Percentiles rank a stretch among this genome's conserved stretches.
Conservation (phyloP, 2,329 filamentous ascomycete species). For the Nakataea oryzae region DNA sequence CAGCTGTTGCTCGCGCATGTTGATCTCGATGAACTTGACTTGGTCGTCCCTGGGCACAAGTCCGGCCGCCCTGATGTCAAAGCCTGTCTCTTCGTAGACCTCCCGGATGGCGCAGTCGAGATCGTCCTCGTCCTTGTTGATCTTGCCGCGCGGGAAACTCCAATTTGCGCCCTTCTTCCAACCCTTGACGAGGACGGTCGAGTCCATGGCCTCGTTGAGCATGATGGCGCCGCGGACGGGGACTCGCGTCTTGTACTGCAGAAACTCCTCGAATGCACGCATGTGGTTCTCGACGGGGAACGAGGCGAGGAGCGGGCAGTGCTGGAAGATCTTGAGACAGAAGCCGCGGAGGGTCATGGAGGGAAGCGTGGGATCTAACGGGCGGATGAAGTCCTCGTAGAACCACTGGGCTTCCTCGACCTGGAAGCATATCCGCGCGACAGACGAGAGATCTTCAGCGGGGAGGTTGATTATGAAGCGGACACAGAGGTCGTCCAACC, state of each 20-base stretch:
- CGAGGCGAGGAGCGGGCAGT: conserved; percentile 77
- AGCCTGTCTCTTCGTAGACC: conserved; percentile 93
- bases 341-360: conserved; percentile 79
- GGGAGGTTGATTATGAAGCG: conserved; percentile 98
- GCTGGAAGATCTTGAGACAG: conserved; percentile 82
- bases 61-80: conserved; percentile 66
- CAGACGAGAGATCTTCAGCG: conserved; percentile 76
- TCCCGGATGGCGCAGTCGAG: conserved; percentile 89
- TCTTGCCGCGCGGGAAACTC: conserved; percentile 96
- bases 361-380: conserved; percentile 73
- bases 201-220: conserved; percentile 89
- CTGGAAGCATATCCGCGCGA: conserved; percentile 94
- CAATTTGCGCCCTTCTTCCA: conserved; percentile 96
- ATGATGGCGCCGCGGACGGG: conserved; percentile 91
- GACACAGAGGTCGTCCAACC: conserved; percentile 95
- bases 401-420: conserved; percentile 99
- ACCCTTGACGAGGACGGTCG: conserved; percentile 85
- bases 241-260: conserved; percentile 88
- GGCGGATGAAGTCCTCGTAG: conserved; percentile 98
- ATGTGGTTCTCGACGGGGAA: conserved; percentile 71
- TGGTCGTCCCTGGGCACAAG: conserved; percentile 62
- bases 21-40: conserved; percentile 77
- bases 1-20: conserved; percentile 88
- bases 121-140: conserved; percentile 94
- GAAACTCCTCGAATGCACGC: conserved; percentile 80